Conservation (phyloP, 2,329 filamentous ascomycete genomes). For the Phoma sp. region DNA sequence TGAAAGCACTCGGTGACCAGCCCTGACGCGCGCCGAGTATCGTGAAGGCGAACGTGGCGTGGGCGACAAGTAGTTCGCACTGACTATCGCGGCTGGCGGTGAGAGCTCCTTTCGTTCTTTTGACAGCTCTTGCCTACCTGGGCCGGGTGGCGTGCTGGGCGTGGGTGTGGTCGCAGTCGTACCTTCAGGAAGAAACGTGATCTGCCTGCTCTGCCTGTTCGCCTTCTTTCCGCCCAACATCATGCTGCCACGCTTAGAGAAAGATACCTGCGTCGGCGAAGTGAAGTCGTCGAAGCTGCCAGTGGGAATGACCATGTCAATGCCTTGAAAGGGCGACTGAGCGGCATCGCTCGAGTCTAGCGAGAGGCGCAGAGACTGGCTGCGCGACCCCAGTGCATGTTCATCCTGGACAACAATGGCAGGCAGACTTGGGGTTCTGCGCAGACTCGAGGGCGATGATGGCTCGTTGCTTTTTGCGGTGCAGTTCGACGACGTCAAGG, state of each 20-base stretch:
- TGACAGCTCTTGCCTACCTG: constrained; percentile 20
- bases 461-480: constrained; percentile 41
- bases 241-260: constrained; percentile 66
- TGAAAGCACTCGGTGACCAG: constrained; percentile 60
- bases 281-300: constrained; percentile 60
- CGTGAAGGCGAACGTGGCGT: constrained; percentile 46
- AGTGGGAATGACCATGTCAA: constrained; percentile 63
- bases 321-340: constrained; percentile 51
- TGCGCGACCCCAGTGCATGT: constrained; percentile 18
- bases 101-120: constrained; percentile 26
- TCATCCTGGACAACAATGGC: constrained; percentile 54
- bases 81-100: constrained; percentile 33
- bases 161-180: constrained; percentile 21
- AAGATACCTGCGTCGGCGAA: constrained; percentile 59
- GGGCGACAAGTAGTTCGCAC: constrained; percentile 35
- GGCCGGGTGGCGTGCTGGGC: constrained; percentile 7
- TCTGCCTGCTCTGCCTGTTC: constrained; percentile 43
- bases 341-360: constrained; percentile 16
- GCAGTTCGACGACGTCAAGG: constrained; percentile 46
- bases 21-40: constrained; percentile 43
- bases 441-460: constrained; percentile 38
- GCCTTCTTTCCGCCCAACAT: constrained; percentile 61
- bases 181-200: constrained; percentile 31
- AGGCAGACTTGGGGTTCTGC: constrained; percentile 51
- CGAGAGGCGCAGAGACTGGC: constrained; percentile 18